A percentile compares a stretch with the other conserved stretches of the same genome.
phyloP scores from a whole-genome alignment of 108 stramenopile species.

The Craspedostauros australis region DNA sequence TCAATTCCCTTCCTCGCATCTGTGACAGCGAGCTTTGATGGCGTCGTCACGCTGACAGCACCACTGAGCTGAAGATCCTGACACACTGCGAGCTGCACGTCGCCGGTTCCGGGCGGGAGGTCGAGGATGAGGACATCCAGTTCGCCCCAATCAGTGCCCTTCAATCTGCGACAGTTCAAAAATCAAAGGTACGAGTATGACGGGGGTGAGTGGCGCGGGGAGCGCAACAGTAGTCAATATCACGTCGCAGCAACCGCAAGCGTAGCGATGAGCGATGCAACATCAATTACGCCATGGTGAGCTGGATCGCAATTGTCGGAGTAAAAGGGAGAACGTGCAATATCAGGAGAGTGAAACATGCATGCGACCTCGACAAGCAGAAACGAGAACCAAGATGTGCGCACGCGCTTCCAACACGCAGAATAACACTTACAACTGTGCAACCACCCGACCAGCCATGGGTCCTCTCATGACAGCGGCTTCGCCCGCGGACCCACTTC shows the following conservation, averaged over 20 bases:
- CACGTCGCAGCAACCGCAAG: too few relatives aligned
- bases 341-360: too few relatives aligned
- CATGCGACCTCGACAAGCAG: background rate
- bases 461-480: conserved; percentile 86
- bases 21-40: conserved; percentile 85
- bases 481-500: conserved; percentile 58
- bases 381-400: background rate
- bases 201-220: too few relatives aligned
- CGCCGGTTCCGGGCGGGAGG: conserved; percentile 98
- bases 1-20: conserved; percentile 96
- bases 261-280: too few relatives aligned
- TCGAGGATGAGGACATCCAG: conserved; percentile 96
- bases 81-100: conserved; percentile 94
- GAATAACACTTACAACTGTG: conserved; percentile 58
- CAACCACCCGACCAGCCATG: conserved; percentile 87
- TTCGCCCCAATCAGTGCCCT: conserved; percentile 97
- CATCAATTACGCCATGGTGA: too few relatives aligned
- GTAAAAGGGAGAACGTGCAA: too few relatives aligned
- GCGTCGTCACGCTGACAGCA: conserved; percentile 98
- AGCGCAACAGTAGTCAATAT: too few relatives aligned
- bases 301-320: too few relatives aligned
- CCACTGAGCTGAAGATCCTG: conserved; percentile 91
- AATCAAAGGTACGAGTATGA: too few relatives aligned
- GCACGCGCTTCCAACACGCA: background rate
- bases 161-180: too few relatives aligned